A percentile compares a stretch with the other conserved stretches of the same genome.
phyloP scores from a whole-genome alignment of 352 stramenopile genomes.

The Pythium biforme region DNA sequence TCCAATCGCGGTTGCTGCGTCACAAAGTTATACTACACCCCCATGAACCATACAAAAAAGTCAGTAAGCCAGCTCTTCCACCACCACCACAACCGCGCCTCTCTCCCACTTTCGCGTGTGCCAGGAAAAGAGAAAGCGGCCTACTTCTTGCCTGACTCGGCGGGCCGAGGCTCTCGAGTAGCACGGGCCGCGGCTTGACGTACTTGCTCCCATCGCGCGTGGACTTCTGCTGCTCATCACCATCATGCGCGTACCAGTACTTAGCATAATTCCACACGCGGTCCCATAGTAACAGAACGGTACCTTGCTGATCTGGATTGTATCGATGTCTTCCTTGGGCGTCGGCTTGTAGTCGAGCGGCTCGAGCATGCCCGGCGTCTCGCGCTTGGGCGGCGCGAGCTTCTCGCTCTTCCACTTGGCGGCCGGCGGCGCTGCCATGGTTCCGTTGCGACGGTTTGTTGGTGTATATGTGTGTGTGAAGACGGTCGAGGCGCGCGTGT shows the following conservation, averaged over 20 bases:
- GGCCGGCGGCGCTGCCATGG: constrained; percentile 22
- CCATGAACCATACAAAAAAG: not conserved
- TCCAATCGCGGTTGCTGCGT: constrained; percentile 23
- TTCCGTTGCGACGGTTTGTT: not conserved
- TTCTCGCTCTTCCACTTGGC: constrained; percentile 31
- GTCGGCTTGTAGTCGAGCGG: constrained; percentile 68
- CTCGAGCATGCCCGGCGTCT: constrained; percentile 46
- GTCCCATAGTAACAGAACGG: too few species aligned
- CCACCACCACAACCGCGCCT: too few species aligned
- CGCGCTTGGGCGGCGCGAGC: constrained; percentile 22
- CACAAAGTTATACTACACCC: constrained; percentile 28
- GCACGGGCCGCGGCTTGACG: constrained; percentile 45
- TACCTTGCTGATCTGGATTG: constrained; percentile 54
- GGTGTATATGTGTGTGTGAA: not conserved
- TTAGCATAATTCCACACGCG: too few species aligned
- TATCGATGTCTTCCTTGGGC: constrained; percentile 53
- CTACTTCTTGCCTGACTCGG: constrained; percentile 38
- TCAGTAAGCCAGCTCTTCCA: not conserved
- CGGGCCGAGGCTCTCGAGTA: constrained; percentile 54
- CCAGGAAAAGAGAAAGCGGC: not conserved
- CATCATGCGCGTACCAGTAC: too few species aligned
- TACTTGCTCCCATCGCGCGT: constrained; percentile 53
- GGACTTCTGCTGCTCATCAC: constrained; percentile 29
- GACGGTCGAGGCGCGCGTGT: too few species aligned
- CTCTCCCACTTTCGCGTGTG: not conserved